Percentiles rank a stretch among this genome's conserved stretches.
Evolutionary conservation across 1,284 basidiomycete species (phyloP).

Genomic region (Ceratobasidium papillatum): DNA sequence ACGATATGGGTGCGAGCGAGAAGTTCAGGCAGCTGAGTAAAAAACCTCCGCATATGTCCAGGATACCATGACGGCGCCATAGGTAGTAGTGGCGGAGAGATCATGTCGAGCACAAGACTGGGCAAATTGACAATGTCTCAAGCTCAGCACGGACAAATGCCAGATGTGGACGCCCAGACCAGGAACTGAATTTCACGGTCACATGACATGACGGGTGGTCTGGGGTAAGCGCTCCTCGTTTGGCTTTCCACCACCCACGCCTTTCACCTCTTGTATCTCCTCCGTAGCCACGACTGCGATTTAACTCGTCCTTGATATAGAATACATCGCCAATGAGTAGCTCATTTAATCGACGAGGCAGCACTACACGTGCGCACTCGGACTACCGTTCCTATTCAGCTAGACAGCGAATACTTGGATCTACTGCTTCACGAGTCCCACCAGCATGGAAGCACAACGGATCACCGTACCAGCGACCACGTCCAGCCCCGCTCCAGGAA

Average conservation of each 20-base stretch:
- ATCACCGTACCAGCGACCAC: constrained; percentile 22
- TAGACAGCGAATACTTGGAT: constrained; percentile 4
- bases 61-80: constrained; percentile 94
- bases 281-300: not conserved
- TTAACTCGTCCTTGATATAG: not conserved
- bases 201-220: not conserved
- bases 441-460: constrained; percentile 23
- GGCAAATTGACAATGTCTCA: not conserved
- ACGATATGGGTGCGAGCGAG: constrained; percentile 88
- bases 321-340: constrained; percentile 9
- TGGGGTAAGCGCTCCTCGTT: constrained; percentile 4
- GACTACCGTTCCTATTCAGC: constrained; percentile 31
- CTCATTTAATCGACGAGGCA: constrained; percentile 15
- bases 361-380: constrained; percentile 9
- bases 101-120: not conserved
- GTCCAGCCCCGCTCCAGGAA: not conserved
- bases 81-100: constrained; percentile 56
- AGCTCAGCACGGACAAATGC: not conserved
- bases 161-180: not conserved
- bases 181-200: constrained; percentile 1
- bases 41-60: constrained; percentile 95
- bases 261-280: not conserved
- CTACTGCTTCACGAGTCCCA: constrained; percentile 17
- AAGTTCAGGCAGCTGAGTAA: constrained; percentile 77
- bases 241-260: not conserved